Percentiles rank a stretch among this genome's conserved stretches.
Evolutionary conservation across 192 early-diverging fungal species (phyloP).

Genomic region (Chytriomyces sp.): DNA sequence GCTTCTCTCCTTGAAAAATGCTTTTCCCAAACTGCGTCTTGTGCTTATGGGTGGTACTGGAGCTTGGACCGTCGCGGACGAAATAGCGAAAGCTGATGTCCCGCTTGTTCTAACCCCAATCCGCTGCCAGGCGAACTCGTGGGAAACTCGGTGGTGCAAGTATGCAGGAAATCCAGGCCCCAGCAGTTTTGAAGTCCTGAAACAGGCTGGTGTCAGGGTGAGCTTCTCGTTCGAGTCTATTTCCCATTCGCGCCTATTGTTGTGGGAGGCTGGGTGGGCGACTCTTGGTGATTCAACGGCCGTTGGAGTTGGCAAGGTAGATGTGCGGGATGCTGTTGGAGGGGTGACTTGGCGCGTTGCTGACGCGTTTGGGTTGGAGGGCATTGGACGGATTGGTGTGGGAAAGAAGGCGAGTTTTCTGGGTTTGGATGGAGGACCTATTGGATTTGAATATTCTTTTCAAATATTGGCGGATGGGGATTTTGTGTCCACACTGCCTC

Average conservation of each 20-base stretch:
- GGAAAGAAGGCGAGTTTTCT: conserved; percentile 56
- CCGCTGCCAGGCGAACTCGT: conserved; percentile 65
- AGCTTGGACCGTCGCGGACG: conserved; percentile 61
- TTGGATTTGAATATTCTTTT: conserved; percentile 60
- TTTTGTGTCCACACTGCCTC: conserved; percentile 24
- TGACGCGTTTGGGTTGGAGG: conserved; percentile 50
- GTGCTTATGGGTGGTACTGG: conserved; percentile 66
- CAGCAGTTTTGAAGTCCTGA: conserved; percentile 56
- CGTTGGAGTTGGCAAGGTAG: conserved; percentile 30
- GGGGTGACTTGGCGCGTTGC: conserved; percentile 72
- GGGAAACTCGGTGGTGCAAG: conserved; percentile 61
- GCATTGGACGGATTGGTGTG: conserved; percentile 33
- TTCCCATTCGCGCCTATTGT: conserved; percentile 62
- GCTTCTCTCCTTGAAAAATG: conserved; percentile 52
- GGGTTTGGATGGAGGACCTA: conserved; percentile 56
- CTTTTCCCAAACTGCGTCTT: conserved; percentile 12
- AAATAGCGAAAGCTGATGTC: conserved; percentile 56
- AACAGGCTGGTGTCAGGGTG: conserved; percentile 64
- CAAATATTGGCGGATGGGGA: conserved; percentile 63
- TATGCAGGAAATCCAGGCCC: conserved; percentile 52
- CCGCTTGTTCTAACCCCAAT: conserved; percentile 66
- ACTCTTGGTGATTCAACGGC: conserved; percentile 36
- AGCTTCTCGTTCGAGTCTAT: conserved; percentile 54
- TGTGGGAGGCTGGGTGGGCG: conserved; percentile 78
- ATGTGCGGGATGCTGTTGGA: conserved; percentile 66